Percentiles rank a stretch among this genome's conserved stretches.
phyloP scores from a whole-genome alignment of 2,329 filamentous ascomycete genomes.

The Fusarium brachygibbosum region DNA sequence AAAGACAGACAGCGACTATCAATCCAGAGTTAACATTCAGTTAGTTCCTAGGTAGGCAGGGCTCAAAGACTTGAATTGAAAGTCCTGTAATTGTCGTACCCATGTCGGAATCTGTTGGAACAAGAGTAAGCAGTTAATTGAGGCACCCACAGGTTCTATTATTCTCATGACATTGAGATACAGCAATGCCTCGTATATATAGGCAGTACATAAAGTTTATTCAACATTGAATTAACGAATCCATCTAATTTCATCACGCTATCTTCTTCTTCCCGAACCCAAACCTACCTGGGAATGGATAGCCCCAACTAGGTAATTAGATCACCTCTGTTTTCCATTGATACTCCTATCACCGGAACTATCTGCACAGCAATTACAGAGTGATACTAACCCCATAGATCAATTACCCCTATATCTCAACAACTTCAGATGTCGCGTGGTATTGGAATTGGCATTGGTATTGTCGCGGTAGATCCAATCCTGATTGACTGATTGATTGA shows the following conservation, averaged over 20 bases:
- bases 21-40: too few relatives aligned
- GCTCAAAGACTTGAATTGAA: not conserved
- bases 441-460: constrained; percentile 15
- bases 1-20: not conserved
- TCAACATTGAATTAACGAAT: constrained; percentile 1
- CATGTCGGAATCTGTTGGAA: not conserved
- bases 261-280: constrained; percentile 10
- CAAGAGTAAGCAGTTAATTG: not conserved
- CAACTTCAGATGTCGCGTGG: constrained; percentile 26
- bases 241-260: constrained; percentile 15
- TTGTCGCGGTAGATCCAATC: constrained; percentile 35
- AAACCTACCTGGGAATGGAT: constrained; percentile 10
- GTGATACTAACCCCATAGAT: not conserved
- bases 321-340: not conserved
- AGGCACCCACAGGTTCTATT: not conserved
- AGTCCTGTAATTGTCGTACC: not conserved
- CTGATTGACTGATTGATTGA: constrained; percentile 20
- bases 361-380: constrained; percentile 20
- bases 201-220: constrained; percentile 4
- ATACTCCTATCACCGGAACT: not conserved
- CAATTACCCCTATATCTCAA: constrained; percentile 21
- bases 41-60: too few relatives aligned
- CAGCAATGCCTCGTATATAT: constrained; percentile 1
- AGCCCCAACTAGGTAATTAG: not conserved
- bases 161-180: not conserved